Evolutionary conservation across 768 basidiomycete genomes (phyloP).

Genomic region (Cyathus striatus): DNA sequence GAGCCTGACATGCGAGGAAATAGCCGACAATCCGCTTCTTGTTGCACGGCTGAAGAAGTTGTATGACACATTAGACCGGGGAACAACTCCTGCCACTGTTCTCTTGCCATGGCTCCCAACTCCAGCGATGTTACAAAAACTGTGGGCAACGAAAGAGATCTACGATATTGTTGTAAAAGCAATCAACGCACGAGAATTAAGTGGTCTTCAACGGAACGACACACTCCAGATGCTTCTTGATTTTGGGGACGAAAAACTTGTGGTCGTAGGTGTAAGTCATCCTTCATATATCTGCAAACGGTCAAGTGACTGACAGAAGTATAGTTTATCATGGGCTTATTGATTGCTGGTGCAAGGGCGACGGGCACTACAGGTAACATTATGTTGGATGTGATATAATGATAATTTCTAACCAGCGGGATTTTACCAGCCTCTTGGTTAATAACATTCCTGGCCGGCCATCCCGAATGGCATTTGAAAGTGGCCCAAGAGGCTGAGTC

Average conservation of each 20-base stretch:
- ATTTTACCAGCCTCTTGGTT: slow-evolving; percentile 61
- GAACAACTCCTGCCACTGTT: slow-evolving; percentile 69
- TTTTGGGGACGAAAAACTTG: slow-evolving; percentile 58
- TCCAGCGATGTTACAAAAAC: slow-evolving; percentile 65
- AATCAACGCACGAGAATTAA: slow-evolving; percentile 51
- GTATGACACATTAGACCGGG: slow-evolving; percentile 64
- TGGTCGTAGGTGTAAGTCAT: slow-evolving; percentile 61
- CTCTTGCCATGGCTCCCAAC: slow-evolving; percentile 75
- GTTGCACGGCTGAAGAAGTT: slow-evolving; percentile 59
- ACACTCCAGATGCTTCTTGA: slow-evolving; percentile 75
- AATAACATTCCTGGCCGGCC: slow-evolving; percentile 64
- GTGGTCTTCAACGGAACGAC: slow-evolving; percentile 55
- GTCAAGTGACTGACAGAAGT: slow-evolving; percentile 11
- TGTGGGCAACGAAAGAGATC: slow-evolving; percentile 70
- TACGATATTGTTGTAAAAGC: slow-evolving; percentile 62
- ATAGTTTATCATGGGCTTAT: slow-evolving; percentile 78
- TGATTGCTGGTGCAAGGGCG: slow-evolving; percentile 75
- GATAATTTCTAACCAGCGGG: background rate
- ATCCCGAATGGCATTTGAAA: slow-evolving; percentile 59
- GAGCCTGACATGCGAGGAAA: slow-evolving; percentile 60
- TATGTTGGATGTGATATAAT: slow-evolving; percentile 4
- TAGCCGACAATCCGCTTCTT: slow-evolving; percentile 57
- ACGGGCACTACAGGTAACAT: slow-evolving; percentile 70
- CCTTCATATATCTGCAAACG: slow-evolving; percentile 6
- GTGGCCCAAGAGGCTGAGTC: slow-evolving; percentile 56